Conservation (phyloP, 2,329 filamentous ascomycete genomes). For the Tolypocladium tropicale region DNA sequence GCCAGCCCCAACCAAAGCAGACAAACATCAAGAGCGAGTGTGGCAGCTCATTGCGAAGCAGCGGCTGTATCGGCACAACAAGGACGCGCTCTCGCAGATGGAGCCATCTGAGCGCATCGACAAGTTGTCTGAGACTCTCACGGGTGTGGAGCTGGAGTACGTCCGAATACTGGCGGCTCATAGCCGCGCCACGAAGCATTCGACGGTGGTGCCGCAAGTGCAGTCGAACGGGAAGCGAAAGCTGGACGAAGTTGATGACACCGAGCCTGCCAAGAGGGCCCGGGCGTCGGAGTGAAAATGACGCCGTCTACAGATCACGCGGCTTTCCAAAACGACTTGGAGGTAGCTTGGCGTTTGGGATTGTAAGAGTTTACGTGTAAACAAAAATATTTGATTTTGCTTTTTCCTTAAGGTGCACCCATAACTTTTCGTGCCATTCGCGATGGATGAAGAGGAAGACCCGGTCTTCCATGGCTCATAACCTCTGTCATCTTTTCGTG, state of each 20-base stretch:
- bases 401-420: not conserved
- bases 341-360: not conserved
- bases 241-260: conserved; percentile 17
- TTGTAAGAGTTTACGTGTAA: not conserved
- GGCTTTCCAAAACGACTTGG: not conserved
- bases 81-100: conserved; percentile 58
- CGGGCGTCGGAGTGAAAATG: conserved; percentile 23
- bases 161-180: conserved; percentile 46
- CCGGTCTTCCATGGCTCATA: not conserved
- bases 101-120: conserved; percentile 58
- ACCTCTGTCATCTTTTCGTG: not conserved
- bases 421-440: not conserved
- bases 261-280: conserved; percentile 32
- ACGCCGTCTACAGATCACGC: not conserved
- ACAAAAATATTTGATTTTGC: not conserved
- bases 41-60: conserved; percentile 72
- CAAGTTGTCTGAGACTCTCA: conserved; percentile 60
- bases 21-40: conserved; percentile 54
- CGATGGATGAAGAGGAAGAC: not conserved
- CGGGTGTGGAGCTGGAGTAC: conserved; percentile 63
- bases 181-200: conserved; percentile 26
- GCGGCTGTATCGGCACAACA: conserved; percentile 65
- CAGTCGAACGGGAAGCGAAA: conserved; percentile 37
- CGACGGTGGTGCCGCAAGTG: conserved; percentile 2
- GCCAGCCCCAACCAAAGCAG: conserved; percentile 36